Conservation (phyloP, 139 green algal genomes). For the Micractinium conductrix region DNA sequence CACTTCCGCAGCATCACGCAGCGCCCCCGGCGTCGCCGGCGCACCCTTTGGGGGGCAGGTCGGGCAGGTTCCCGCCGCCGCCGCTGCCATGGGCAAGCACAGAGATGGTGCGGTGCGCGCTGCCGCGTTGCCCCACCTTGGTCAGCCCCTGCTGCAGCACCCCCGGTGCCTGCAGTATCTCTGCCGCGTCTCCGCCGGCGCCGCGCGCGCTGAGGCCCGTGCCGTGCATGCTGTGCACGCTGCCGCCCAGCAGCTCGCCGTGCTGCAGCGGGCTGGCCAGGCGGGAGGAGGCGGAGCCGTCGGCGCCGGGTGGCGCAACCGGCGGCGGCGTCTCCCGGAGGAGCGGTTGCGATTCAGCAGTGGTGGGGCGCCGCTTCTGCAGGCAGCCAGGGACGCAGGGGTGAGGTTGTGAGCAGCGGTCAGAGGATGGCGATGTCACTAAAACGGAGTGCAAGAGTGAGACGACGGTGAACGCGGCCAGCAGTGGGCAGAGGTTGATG, state of each 20-base stretch:
- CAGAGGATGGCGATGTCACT: too few relatives aligned
- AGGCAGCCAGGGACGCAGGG: not conserved
- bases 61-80: not conserved
- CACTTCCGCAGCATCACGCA: too few relatives aligned
- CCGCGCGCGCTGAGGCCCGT: not conserved
- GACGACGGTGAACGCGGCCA: too few relatives aligned
- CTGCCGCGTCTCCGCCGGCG: too few relatives aligned
- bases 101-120: not conserved
- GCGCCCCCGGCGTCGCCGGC: too few relatives aligned
- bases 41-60: too few relatives aligned
- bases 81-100: not conserved
- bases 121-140: slow-evolving; percentile 1
- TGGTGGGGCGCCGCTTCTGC: slow-evolving; percentile 14
- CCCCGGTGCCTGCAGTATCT: not conserved
- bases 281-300: not conserved
- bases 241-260: not conserved
- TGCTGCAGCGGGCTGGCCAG: not conserved
- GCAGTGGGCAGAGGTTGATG: not conserved
- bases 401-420: too few relatives aligned
- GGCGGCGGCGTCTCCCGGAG: not conserved
- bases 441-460: too few relatives aligned
- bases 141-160: not conserved
- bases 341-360: not conserved
- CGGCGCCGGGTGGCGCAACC: too few relatives aligned
- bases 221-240: not conserved